Conservation (phyloP, 306 rosid species). For the Mimosa pudica region DNA sequence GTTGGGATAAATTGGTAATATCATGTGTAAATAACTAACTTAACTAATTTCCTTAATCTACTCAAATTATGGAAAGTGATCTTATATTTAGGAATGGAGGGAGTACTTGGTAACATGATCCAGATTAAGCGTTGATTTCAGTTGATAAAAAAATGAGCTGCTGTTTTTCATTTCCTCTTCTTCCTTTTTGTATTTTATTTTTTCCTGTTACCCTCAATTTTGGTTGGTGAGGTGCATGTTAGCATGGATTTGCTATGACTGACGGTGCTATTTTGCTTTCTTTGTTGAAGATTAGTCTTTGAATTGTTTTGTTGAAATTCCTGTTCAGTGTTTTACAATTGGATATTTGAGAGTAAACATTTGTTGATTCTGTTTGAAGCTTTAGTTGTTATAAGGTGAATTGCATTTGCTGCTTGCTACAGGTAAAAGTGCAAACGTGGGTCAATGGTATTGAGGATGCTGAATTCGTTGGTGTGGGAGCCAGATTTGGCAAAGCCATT, state of each 20-base stretch:
- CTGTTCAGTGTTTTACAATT: slow-evolving; percentile 5
- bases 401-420: neutral
- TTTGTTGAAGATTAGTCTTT: neutral
- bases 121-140: too few relatives aligned
- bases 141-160: too few relatives aligned
- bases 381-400: slow-evolving; percentile 23
- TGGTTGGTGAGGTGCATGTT: neutral
- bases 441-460: slow-evolving; percentile 73
- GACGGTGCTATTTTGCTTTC: neutral
- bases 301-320: neutral
- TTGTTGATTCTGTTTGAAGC: slow-evolving; percentile 14
- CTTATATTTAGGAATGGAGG: too few relatives aligned
- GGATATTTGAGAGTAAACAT: slow-evolving; percentile 15
- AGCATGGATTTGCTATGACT: neutral
- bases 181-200: too few relatives aligned
- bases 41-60: too few relatives aligned
- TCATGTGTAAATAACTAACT: too few relatives aligned
- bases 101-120: too few relatives aligned
- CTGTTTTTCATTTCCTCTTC: too few relatives aligned
- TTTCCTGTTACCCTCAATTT: neutral
- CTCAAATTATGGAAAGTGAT: too few relatives aligned
- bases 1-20: too few relatives aligned
- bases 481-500: slow-evolving; percentile 85
- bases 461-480: slow-evolving; percentile 98
- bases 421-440: slow-evolving; percentile 99